A percentile compares a stretch with the other conserved stretches of the same genome.
These are phyloP conservation scores for Cocos nucifera DNA, from an alignment of 176 grass and related monocot genomes.

Conservation along the genomic window DNA sequence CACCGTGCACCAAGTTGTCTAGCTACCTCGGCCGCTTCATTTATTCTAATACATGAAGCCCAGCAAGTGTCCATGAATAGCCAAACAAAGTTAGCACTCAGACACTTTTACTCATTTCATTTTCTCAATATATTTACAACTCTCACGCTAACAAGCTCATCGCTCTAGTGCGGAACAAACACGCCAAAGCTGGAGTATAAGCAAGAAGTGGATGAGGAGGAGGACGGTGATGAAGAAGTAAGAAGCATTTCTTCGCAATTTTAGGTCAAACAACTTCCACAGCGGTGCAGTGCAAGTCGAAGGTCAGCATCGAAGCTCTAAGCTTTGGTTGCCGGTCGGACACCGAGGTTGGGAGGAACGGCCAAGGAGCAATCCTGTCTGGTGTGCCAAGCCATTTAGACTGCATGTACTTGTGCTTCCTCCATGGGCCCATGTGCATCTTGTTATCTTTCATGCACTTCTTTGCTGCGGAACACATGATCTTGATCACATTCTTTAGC, in stretches of 20 bases:
- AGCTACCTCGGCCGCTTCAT: too few species aligned
- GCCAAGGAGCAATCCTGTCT: conserved; percentile 26
- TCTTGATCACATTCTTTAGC: conserved; percentile 35
- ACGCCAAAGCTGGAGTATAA: too few species aligned
- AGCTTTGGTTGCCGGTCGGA: conserved; percentile 44
- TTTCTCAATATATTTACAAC: too few species aligned
- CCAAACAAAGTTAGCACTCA: too few species aligned
- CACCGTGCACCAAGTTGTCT: too few species aligned
- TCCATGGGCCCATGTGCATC: conserved; percentile 80
- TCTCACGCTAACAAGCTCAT: too few species aligned
- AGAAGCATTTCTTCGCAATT: neutral
- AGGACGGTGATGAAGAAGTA: neutral
- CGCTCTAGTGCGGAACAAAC: too few species aligned
- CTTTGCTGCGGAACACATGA: conserved; percentile 57
- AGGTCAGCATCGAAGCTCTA: conserved; percentile 82
- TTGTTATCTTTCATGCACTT: conserved; percentile 65
- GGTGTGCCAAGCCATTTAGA: conserved; percentile 67
- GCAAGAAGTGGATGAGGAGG: neutral
- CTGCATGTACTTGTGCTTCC: conserved; percentile 90
- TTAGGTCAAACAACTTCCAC: conserved; percentile 35
- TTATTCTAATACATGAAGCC: too few species aligned
- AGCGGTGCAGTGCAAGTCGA: conserved; percentile 39
- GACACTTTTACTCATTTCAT: too few species aligned
- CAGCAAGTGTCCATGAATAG: too few species aligned
- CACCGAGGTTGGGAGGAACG: conserved; percentile 3